These are phyloP conservation scores for Prunus campanulata DNA, from an alignment of 306 rosid genomes.

Conservation along the genomic window DNA sequence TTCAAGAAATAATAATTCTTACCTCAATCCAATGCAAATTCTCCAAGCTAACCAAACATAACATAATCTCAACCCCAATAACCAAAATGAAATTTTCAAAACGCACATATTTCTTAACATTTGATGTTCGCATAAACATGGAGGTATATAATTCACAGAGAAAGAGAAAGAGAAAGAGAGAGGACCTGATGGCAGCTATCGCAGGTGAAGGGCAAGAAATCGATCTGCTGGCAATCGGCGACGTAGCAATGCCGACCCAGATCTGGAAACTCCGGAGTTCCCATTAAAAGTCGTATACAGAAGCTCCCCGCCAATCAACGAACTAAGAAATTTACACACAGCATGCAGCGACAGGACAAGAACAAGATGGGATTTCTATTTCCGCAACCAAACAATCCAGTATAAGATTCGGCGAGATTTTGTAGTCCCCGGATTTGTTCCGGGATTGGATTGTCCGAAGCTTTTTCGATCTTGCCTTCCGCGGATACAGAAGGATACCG, in stretches of 20 bases:
- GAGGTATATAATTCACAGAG: neutral
- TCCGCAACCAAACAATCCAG: too few relatives aligned
- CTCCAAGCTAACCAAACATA: constrained; percentile 9
- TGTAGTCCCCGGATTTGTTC: neutral
- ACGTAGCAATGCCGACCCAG: constrained; percentile 83
- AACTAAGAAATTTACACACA: too few relatives aligned
- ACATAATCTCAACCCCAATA: neutral
- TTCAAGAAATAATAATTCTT: neutral
- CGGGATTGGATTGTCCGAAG: neutral
- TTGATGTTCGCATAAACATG: neutral
- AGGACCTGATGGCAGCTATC: constrained; percentile 74
- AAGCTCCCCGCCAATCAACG: neutral
- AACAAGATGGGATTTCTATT: neutral
- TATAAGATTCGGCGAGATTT: too few relatives aligned
- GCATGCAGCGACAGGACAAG: too few relatives aligned
- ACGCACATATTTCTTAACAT: neutral
- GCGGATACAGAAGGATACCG: constrained; percentile 13
- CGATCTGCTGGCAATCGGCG: constrained; percentile 66
- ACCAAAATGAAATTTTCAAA: neutral
- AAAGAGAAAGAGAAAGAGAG: neutral
- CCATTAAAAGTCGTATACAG: constrained; percentile 40
- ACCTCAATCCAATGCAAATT: neutral
- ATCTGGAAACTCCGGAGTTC: constrained; percentile 91
- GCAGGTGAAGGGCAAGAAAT: constrained; percentile 94
- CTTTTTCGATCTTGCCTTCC: neutral